Evolutionary conservation across 2,329 filamentous ascomycete genomes (phyloP).

Genomic region (Phaeosphaeriaceae sp.): DNA sequence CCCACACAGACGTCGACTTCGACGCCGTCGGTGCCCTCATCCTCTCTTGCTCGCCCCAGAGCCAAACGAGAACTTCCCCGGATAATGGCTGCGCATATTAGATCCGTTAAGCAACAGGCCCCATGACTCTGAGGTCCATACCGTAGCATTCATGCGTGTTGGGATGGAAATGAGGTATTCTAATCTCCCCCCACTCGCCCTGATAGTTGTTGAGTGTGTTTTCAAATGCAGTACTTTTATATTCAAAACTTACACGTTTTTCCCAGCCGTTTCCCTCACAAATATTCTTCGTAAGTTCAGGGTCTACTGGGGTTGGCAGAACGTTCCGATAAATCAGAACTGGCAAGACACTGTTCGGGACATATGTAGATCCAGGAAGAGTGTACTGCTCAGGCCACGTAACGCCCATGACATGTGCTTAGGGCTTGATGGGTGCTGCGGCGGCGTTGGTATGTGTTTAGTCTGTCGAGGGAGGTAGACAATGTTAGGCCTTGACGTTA

Average conservation of each 20-base stretch:
- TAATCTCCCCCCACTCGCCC: slow-evolving; percentile 36
- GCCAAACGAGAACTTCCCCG: slow-evolving; percentile 34
- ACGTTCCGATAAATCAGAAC: slow-evolving; percentile 46
- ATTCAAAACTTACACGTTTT: slow-evolving; percentile 26
- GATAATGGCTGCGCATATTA: slow-evolving; percentile 15
- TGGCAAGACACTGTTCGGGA: slow-evolving; percentile 43
- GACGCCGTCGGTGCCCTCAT: slow-evolving; percentile 18
- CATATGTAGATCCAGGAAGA: slow-evolving; percentile 2
- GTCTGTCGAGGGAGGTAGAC: no score
- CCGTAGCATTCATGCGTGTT: slow-evolving; percentile 50
- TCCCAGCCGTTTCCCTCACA: slow-evolving; percentile 44
- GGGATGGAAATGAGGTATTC: slow-evolving; percentile 41
- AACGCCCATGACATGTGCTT: neutral
- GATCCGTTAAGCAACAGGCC: neutral
- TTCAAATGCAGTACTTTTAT: neutral
- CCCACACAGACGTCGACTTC: slow-evolving; percentile 26
- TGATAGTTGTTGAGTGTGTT: slow-evolving; percentile 4
- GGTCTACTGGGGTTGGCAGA: slow-evolving; percentile 31
- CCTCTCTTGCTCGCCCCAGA: slow-evolving; percentile 38
- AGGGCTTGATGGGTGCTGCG: neutral
- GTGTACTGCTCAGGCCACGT: slow-evolving; percentile 12
- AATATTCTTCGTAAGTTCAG: slow-evolving; percentile 26
- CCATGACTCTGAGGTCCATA: slow-evolving; percentile 3
- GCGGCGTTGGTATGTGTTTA: neutral
- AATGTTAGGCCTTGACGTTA: no score